These are phyloP conservation scores for Wickerhamomyces sp. DNA, from an alignment of 1,139 yeast species.

Conservation along the genomic window DNA sequence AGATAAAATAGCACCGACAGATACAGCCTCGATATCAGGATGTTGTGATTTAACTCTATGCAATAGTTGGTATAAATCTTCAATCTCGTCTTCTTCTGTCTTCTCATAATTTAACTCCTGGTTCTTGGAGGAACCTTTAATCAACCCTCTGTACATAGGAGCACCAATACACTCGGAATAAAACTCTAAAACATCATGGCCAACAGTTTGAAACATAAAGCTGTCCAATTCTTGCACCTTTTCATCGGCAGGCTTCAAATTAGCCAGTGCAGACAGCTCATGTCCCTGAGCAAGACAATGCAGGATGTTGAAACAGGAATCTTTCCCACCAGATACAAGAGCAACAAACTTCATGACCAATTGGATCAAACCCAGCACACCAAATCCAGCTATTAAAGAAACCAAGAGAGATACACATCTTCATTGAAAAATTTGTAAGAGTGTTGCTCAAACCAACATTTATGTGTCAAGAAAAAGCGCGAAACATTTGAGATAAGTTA, in stretches of 20 bases:
- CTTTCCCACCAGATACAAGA: slow-evolving; percentile 92
- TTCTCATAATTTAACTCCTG: slow-evolving; percentile 62
- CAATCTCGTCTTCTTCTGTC: slow-evolving; percentile 78
- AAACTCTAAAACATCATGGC: slow-evolving; percentile 68
- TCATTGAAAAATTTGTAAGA: too few species aligned
- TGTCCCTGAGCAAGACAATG: slow-evolving; percentile 84
- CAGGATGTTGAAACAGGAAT: slow-evolving; percentile 82
- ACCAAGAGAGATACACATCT: too few species aligned
- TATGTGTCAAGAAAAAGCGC: too few species aligned
- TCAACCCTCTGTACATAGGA: slow-evolving; percentile 73
- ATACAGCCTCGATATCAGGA: slow-evolving; percentile 80
- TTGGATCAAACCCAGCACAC: too few species aligned
- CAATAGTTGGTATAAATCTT: slow-evolving; percentile 61
- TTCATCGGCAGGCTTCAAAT: slow-evolving; percentile 58
- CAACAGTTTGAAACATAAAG: slow-evolving; percentile 98
- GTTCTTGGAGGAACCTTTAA: slow-evolving; percentile 59
- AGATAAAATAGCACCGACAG: slow-evolving; percentile 93
- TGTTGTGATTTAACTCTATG: slow-evolving; percentile 41
- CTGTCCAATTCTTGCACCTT: slow-evolving; percentile 72
- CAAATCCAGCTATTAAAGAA: too few species aligned
- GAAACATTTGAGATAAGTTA: too few species aligned
- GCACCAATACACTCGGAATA: slow-evolving; percentile 71
- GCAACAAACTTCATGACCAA: slow-evolving; percentile 81
- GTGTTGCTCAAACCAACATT: too few species aligned
- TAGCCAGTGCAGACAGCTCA: slow-evolving; percentile 78